These are phyloP conservation scores for Claviceps sp. DNA, from an alignment of 2,329 filamentous ascomycete species.

Conservation along the genomic window DNA sequence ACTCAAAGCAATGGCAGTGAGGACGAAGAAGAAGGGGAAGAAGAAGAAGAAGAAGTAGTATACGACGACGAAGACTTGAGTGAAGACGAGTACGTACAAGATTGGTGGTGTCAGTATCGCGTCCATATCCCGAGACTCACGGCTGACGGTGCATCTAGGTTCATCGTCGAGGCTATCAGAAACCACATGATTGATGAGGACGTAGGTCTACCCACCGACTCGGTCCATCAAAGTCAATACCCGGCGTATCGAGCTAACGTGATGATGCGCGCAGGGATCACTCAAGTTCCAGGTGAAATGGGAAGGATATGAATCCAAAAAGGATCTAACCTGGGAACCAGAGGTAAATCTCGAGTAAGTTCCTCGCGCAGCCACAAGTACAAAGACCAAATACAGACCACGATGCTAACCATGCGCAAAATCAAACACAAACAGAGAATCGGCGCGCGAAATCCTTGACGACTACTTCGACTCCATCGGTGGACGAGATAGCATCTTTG, in stretches of 20 bases:
- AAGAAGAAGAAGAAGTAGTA: no score
- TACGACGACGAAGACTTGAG: constrained; percentile 23
- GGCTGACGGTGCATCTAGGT: constrained; percentile 31
- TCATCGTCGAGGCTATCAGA: constrained; percentile 60
- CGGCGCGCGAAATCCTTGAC: constrained; percentile 45
- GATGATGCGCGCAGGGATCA: constrained; percentile 23
- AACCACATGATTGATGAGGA: constrained; percentile 47
- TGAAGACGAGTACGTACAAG: constrained; percentile 28
- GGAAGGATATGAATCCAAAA: constrained; percentile 60
- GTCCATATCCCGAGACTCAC: no score
- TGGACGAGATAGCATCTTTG: constrained; percentile 43
- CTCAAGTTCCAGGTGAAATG: constrained; percentile 63
- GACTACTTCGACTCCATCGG: constrained; percentile 52
- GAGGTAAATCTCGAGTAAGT: constrained; percentile 43
- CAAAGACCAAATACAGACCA: not conserved
- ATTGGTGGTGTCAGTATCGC: no score
- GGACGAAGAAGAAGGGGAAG: constrained; percentile 14
- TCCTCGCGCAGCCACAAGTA: not conserved
- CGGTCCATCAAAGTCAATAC: not conserved
- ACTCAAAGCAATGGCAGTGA: constrained; percentile 16
- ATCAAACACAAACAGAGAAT: constrained; percentile 27
- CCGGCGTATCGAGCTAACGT: constrained; percentile 2
- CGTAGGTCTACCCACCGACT: constrained; percentile 21
- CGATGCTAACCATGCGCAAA: no score
- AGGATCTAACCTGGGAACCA: constrained; percentile 67